Base-by-base conservation (phyloP, 2,329 filamentous ascomycete genomes). In the Colletotrichum falcatum region DNA sequence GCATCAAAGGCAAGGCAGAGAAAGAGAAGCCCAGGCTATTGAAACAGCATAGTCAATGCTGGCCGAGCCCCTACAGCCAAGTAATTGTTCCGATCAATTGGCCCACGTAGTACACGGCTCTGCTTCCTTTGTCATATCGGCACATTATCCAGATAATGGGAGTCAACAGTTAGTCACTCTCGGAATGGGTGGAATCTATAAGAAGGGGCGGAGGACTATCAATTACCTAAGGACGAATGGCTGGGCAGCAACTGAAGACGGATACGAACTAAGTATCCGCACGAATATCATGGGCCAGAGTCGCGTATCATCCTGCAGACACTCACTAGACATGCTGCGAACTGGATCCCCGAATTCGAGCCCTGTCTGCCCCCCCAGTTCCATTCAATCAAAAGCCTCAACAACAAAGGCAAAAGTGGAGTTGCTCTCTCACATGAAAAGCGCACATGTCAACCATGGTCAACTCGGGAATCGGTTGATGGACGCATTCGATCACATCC, bases 361-460 rank as follows among this genome's bases (percentile, higher is more conserved):
- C 49, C 62, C 56, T 70, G 48, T 35, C 56, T 42, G 48, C 12
- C 30, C 12, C 30, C 67, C 64, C 51, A 35, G 16, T 51, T 58
- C 20, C 58, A 42, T 37, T 67, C 64, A 71, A 71, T 71, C 65
- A 71, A 46, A 59, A 37, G 18, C 23, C 68, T 39, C 64, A 68
- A 68, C 58, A 60, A 68, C 65, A 59, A 48, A 28, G 23, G 33
- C 64, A 71, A 71, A 71, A 71, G 68, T 67, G 68, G 68, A 67
- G 68, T 59, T 37, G 35, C 23, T 37, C 37, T 58, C 64, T 71
- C 68, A 71, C 68, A 71, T 71, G 68, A 61, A 39, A 62, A 39
- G 53, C 48, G 53, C 44, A 70, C 58, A 67, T 54, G 59, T 53
- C 64, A 35, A 46, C n/a, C 53, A 63, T 26, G 60, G 26, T 67